Evolutionary conservation across 2,329 filamentous ascomycete genomes (phyloP), one percentile per base, ranked within the genome.

Genomic region (Phyllachora maydis): DNA sequence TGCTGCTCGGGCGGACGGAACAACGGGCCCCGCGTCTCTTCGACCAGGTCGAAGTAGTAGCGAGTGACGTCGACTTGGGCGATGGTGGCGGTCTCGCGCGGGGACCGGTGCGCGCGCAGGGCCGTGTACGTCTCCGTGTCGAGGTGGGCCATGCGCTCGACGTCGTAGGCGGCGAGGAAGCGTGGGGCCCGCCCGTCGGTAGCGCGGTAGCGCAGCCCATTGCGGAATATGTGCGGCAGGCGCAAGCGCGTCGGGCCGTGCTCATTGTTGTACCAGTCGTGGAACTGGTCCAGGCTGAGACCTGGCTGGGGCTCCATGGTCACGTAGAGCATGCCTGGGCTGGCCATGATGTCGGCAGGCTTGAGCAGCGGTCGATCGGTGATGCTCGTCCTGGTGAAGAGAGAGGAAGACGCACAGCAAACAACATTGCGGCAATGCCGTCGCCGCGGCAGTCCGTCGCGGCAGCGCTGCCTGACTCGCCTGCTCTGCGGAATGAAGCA

Each of bases 191-290:
- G 32, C 23, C 54, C 49, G 42, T 85, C 76, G 10, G 52, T 62
- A 6, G 76, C 73, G 14, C 58, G 61, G 49, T 82, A 91, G 20
- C 81, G 72, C 35, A 88, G 71, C 28, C 81, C 81, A 43, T 79
- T 88, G 34, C 51, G 43, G 41, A 68, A 67, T 41, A 83, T 69
- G 36, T 74, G 69, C 4, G 76, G 66, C 9, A 90, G 52, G 23
- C 78, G 72, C 5, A 90, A 62, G 22, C 81, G 73, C 10, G 70
- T 65, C 11, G 81, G 81, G 25, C 81, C 81, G 50, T 91, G 81
- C 52, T 91, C 81, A 46, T 82, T 88, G 53, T 90, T 83, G 55
- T 91, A 91, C 77, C 78, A 85, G 43, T 90, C 78, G 47, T 90
- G 75, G 49, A 91, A 90, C 38, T 77, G 67, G 31, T 65, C 56